phyloP scores from a whole-genome alignment of 108 stramenopile genomes.

The Nannochloropsis granulata region DNA sequence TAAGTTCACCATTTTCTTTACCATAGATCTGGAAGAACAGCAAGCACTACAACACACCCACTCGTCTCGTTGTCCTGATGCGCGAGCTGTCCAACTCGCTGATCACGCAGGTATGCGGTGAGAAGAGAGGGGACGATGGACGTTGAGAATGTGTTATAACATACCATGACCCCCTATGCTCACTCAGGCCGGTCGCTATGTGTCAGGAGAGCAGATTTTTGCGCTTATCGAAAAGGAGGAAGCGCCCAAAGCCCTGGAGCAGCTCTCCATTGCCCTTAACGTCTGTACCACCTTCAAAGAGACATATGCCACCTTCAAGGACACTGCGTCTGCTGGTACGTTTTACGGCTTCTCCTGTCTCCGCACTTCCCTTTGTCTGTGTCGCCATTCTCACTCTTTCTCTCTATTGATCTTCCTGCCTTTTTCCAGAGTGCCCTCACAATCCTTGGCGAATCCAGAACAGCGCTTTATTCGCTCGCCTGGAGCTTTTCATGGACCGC shows the following conservation, averaged over 20 bases:
- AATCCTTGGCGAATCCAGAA: constrained; percentile 66
- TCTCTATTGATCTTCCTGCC: background rate
- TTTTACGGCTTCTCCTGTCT: background rate
- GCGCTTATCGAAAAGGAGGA: constrained; percentile 62
- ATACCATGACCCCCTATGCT: background rate
- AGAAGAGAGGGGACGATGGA: background rate
- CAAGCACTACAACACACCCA: constrained; percentile 71
- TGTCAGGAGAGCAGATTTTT: constrained; percentile 66
- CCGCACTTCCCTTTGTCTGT: background rate
- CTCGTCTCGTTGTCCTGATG: constrained; percentile 65
- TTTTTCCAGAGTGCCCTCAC: constrained; percentile 43
- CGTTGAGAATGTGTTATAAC: background rate
- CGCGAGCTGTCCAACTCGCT: constrained; percentile 71
- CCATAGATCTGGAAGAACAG: constrained; percentile 75
- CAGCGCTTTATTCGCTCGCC: constrained; percentile 70
- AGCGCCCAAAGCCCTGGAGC: constrained; percentile 49
- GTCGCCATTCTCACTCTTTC: background rate
- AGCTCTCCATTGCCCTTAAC: constrained; percentile 40
- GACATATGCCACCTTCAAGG: constrained; percentile 62
- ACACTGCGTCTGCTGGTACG: constrained; percentile 46
- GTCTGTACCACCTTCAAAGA: constrained; percentile 65
- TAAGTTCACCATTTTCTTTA: background rate
- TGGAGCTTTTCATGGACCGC: constrained; percentile 68
- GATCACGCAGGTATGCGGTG: constrained; percentile 56
- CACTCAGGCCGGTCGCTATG: constrained; percentile 28